These are phyloP conservation scores for Phyllosticta citriasiana DNA, from an alignment of 2,329 filamentous ascomycete species.

Conservation along the genomic window DNA sequence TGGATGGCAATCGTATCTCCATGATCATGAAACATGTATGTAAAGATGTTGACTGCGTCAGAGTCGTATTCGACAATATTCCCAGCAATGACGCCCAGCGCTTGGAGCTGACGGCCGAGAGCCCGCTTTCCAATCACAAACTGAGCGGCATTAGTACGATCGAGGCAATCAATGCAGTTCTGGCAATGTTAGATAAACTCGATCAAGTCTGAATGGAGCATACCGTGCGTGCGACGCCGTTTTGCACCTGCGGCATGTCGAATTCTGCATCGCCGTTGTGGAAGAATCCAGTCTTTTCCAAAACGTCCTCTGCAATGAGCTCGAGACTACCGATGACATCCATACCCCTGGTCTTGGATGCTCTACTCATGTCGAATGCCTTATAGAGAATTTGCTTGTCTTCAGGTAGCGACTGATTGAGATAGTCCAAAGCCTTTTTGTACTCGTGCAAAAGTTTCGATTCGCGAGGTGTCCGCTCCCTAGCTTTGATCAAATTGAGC, in stretches of 20 bases:
- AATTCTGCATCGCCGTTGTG: conserved; percentile 72
- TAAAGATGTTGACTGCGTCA: conserved; percentile 91
- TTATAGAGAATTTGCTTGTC: conserved; percentile 86
- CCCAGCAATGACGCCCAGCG: conserved; percentile 73
- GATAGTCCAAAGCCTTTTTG: conserved; percentile 75
- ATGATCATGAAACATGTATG: conserved; percentile 96
- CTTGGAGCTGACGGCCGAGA: conserved; percentile 82
- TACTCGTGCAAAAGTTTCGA: conserved; percentile 85
- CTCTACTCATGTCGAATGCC: conserved; percentile 96
- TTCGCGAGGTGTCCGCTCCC: conserved; percentile 81
- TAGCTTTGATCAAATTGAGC: conserved; percentile 75
- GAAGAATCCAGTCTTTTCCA: conserved; percentile 84
- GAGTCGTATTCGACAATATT: conserved; percentile 84
- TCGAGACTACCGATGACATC: conserved; percentile 93
- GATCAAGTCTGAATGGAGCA: not conserved
- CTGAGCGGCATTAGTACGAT: conserved; percentile 93
- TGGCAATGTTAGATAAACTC: not conserved
- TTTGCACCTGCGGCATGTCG: conserved; percentile 63
- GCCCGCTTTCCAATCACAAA: conserved; percentile 96
- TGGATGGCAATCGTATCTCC: conserved; percentile 97
- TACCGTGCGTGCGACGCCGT: conserved; percentile 74
- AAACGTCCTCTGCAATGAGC: conserved; percentile 75
- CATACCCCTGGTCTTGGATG: conserved; percentile 79
- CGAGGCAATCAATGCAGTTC: conserved; percentile 96
- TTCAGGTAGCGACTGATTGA: conserved; percentile 83